Base-by-base conservation (phyloP, 805 yeast species). In the Metschnikowia bowlesiae region DNA sequence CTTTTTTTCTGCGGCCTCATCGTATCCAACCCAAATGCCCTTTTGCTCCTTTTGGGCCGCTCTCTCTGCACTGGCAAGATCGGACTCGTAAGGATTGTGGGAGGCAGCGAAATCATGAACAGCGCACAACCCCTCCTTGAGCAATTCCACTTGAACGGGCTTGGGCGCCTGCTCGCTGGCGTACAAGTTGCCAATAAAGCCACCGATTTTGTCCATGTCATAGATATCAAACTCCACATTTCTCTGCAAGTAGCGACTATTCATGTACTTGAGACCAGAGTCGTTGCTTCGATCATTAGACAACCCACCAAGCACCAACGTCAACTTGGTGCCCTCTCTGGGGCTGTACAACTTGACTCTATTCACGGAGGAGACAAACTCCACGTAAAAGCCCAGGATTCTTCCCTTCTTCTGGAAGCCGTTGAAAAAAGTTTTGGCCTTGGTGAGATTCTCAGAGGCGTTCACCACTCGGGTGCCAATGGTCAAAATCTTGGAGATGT, bases 281-380 rank as follows among this genome's bases (percentile, higher is more conserved):
- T 39, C 76, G 18, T 78, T 71, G 10, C 59, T 46, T 49, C 66
- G 65, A 44, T 61, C 72, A 67, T 69, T 70, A 29, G 80, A 64
- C 56, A 89, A 75, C 3, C 96, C 96, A 35, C 91, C 91, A 43
- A 89, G 75, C 10, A 89, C 86, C 53, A 88, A 74, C 2, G 84
- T 82, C 60, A 89, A 70, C 58, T 79, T 81, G 48, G 80, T 69
- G 42, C 87, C 86, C 61, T 89, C 96, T 41, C 83, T 76, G 13
- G 95, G 91, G 49, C 86, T 74, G 49, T 70, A 67, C 39, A 89
- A 71, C 59, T 85, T 77, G 56, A 86, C 76, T 61, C 96, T 74
- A 55, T 82, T 85, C 34, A 82, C 83, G n/a, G 85, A 71, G 22
- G 83, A 72, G 40, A 89, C 83, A 60, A 75, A 83, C 55, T 89